Base-by-base conservation (phyloP, 2,329 filamentous ascomycete genomes). In the Pestalotiopsis sp. region DNA sequence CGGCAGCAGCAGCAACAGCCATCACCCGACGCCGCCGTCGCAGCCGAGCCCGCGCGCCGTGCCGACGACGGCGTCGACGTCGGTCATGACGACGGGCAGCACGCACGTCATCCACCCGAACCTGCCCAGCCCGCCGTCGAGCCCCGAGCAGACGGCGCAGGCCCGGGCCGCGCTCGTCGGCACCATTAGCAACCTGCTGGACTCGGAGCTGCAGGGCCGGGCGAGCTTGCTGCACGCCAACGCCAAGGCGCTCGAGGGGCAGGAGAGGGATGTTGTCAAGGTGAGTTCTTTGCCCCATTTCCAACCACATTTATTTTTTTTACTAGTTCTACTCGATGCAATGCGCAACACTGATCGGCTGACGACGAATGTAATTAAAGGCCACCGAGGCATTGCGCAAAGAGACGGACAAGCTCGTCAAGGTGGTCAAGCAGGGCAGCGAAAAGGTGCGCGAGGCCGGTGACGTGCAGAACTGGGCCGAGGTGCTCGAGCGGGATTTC, bases 391-490 rank as follows among this genome's bases (percentile, higher is more conserved):
- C 79, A 2, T 80, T 94, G 78, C 82, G 86, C 63, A 85, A 86
- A 72, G 91, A 94, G 77, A 90, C 87, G 65, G 89, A 90, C 70
- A 87, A 88, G 79, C 86, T 93, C 76, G 86, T 88, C 72, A 86
- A 86, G 72, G 84, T 93, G 73, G 89, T 90, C 4, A 87, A 87
- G 72, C 86, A 85, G 69, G 90, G 90, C 45, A 87, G 88, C 61
- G 85, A 86, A 72, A 86, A 86, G 75, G 82, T 95, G 69, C 95
- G 94, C 82, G 92, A 94, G 84, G 84, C 94, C 70, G 92, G 93
- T 27, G 91, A 94, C 77, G 88, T 95, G 76, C 92, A 95, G 84
- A 95, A 95, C 79, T 96, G 93, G 93, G 92, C 93, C 25, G 93
- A 96, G 85, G 89, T 94, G 81, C 84, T 95, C 76, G 93, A 91